phyloP scores from a whole-genome alignment of 352 stramenopile species.

The Aphanomyces euteiches region DNA sequence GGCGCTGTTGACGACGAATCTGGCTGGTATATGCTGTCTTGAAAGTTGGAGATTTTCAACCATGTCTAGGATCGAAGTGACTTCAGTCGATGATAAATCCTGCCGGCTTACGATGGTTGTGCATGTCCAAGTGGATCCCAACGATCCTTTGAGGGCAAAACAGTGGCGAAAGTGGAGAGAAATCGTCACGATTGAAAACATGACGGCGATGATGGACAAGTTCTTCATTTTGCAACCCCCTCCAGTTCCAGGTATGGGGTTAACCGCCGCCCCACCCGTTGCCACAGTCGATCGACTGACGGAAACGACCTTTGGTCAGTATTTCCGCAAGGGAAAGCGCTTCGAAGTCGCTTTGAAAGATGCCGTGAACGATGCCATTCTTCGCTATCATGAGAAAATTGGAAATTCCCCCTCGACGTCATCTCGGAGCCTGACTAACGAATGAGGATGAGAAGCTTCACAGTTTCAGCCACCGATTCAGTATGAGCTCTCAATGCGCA shows the following conservation, averaged over 20 bases:
- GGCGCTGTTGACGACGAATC: neutral
- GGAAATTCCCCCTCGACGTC: too few species aligned
- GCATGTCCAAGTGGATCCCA: neutral
- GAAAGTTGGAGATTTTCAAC: neutral
- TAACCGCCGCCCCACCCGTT: neutral
- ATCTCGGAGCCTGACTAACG: too few species aligned
- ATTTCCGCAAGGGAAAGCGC: constrained; percentile 3
- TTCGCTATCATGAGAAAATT: too few species aligned
- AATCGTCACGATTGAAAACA: neutral
- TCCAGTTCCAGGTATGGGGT: neutral
- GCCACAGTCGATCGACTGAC: neutral
- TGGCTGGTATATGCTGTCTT: constrained; percentile 1
- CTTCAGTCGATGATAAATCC: neutral
- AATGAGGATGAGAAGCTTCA: too few species aligned
- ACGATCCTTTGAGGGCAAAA: too few species aligned
- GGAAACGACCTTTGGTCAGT: neutral
- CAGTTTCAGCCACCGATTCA: too few species aligned
- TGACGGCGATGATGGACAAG: constrained; percentile 7
- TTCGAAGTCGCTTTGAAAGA: constrained; percentile 8
- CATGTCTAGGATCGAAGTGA: constrained; percentile 1
- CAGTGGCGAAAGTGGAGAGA: neutral
- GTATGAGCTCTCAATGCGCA: too few species aligned
- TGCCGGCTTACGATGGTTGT: neutral
- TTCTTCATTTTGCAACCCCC: constrained; percentile 1
- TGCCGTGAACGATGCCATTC: neutral